Base-by-base conservation (phyloP, 2,329 filamentous ascomycete genomes). In the Paramyrothecium roridum region DNA sequence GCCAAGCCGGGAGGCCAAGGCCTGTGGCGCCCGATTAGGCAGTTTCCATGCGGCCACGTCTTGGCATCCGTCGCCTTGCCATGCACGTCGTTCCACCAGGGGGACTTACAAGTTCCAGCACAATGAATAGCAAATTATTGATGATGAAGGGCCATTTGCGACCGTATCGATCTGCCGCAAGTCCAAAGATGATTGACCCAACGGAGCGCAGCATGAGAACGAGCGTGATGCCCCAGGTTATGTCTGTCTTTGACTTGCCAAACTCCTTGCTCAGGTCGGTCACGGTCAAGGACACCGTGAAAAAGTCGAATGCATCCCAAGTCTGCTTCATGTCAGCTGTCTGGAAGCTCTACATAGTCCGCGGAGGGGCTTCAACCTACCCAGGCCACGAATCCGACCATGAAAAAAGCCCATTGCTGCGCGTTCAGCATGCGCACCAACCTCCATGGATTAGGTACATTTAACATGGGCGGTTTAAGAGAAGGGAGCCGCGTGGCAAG, bases 81-180 rank as follows among this genome's bases (percentile, higher is more conserved):
- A 43, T 43, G 37, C 6, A 43, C 13, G 16, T 43, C n/a, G n/a
- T n/a, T n/a, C n/a, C n/a, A n/a, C n/a, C n/a, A n/a, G n/a, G 37
- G 13, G 37, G n/a, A 68, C 76, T 72, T 65, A 87, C 87, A 64
- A 92, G 77, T 69, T 93, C 88, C 11, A 93, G 77, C 7, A 86
- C 68, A 40, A 90, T 87, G 56, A 93, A 85, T 20, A 93, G 76
- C 21, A 90, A 57, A 71, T 91, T 89, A 72, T 92, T 92, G 56
- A 88, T 66, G 16, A 92, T 80, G 74, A 92, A 91, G 1, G 88
- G 88, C 86, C 88, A 90, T 65, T 83, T 84, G 50, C 82, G 73
- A 4, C 82, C 82, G 59, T 82, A 85, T 37, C 80, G 75, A 69
- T 85, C 82, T 20, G 77, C 72, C 0, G 78, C 78, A 23, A 83